Base-by-base conservation (phyloP, 1,284 basidiomycete species). In the Schizopora paradoxa region DNA sequence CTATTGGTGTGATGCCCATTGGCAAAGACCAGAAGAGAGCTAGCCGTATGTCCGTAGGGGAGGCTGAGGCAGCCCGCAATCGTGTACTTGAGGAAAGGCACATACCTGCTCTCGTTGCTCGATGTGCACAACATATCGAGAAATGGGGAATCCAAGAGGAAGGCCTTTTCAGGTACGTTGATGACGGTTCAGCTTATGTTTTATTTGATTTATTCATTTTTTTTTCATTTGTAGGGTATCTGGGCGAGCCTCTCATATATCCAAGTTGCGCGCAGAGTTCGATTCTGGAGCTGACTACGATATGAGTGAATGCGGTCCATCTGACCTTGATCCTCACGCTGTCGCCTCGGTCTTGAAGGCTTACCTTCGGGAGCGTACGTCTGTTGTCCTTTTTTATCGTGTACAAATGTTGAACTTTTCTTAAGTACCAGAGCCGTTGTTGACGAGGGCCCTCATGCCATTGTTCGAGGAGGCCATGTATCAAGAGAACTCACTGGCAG, bases 301-400 rank as follows among this genome's bases (percentile, higher is more conserved):
- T 58, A 75, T 95, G 66, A 66, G 70, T 22, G 74, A 78, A 52
- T 85, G 80, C 54, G 75, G 77, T 37, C 88, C 89, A 19, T 79
- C 84, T 13, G 90, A 94, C 56, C 67, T 95, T 25, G 91, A 95
- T 61, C 91, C 91, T 28, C 91, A 95, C 59, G 88, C 91, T 1
- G 91, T 97, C 11, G 82, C 93, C 26, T 90, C 89, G 29, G 70
- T 87, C 34, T 88, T 89, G 64, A 89, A 88, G 62, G 82, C 84
- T 2, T 90, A 77, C 58, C 67, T 89, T 39, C 84, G 86, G 43
- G 86, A 88, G 72, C 64, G 86, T 87, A 63, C 66, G 82, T 68
- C 16, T 41, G 43, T 35, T 42, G 45, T 45, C 28, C 48, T 27
- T 43, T 26, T 28, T 32, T 4, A 31, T 26, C n/a, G 27, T 27